Percentiles rank a stretch among this genome's conserved stretches.
These are phyloP conservation scores for Paspalum vaginatum DNA, from an alignment of 176 grass and related monocot genomes.

Conservation along the genomic window DNA sequence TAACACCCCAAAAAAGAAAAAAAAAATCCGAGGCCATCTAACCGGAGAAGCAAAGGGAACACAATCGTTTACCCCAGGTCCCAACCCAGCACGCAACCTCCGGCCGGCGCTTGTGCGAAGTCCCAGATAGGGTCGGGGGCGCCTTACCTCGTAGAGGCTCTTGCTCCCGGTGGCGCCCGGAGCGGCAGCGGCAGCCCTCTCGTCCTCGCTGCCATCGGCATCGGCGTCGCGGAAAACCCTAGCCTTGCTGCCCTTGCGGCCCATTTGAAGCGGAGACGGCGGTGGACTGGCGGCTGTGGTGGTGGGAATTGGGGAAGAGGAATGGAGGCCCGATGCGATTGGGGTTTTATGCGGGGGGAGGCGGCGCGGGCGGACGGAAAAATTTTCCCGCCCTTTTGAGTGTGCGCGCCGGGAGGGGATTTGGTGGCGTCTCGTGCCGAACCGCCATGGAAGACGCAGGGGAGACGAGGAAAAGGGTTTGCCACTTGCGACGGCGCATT, in stretches of 20 bases:
- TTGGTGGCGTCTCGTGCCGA: conserved; percentile 9
- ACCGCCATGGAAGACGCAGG: neutral
- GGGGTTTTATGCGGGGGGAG: conserved; percentile 27
- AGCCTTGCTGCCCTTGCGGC: conserved; percentile 51
- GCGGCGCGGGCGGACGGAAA: conserved; percentile 27
- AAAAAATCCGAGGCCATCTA: neutral
- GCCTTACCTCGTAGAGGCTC: conserved; percentile 90
- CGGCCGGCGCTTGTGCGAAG: neutral
- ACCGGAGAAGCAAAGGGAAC: neutral
- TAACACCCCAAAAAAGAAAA: neutral
- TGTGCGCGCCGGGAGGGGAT: neutral
- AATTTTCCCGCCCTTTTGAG: conserved; percentile 47
- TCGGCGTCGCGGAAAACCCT: conserved; percentile 54
- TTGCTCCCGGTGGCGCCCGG: conserved; percentile 22
- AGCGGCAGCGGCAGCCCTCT: conserved; percentile 6
- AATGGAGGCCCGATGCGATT: accelerated
- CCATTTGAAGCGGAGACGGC: conserved; percentile 23
- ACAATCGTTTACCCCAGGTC: neutral
- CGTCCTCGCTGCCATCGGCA: conserved; percentile 3
- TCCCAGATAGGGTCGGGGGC: conserved; percentile 15
- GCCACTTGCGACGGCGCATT: too few relatives aligned
- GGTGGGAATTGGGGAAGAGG: neutral
- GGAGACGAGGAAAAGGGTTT: neutral
- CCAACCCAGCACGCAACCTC: conserved; percentile 11
- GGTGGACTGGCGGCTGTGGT: neutral